Conservation (phyloP, 768 basidiomycete species). For the Podaxis sp. region DNA sequence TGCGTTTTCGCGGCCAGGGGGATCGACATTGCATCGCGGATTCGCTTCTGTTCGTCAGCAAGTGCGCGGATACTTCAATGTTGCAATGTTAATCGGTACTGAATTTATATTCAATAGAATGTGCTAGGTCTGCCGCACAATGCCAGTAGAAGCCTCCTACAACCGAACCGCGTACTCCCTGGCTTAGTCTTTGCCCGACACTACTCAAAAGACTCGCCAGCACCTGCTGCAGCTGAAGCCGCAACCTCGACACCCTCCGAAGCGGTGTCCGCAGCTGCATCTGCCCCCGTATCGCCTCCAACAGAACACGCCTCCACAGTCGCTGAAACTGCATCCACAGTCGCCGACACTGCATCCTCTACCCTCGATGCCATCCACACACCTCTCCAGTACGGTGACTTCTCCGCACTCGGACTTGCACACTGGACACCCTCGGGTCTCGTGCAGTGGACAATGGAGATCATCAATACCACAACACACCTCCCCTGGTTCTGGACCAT, state of each 20-base stretch:
- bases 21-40: not conserved
- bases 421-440: slow-evolving; percentile 67
- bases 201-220: slow-evolving; percentile 14
- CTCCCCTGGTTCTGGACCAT: slow-evolving; percentile 88
- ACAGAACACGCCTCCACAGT: not conserved
- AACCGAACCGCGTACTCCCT: not conserved
- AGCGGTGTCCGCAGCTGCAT: not conserved
- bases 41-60: slow-evolving; percentile 9
- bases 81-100: not conserved
- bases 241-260: slow-evolving; percentile 1
- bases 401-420: slow-evolving; percentile 65
- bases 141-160: not conserved
- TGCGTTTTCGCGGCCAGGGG: not conserved
- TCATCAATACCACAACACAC: slow-evolving; percentile 65
- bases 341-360: slow-evolving; percentile 18
- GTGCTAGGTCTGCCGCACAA: slow-evolving; percentile 1
- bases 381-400: slow-evolving; percentile 69
- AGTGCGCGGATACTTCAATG: not conserved
- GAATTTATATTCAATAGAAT: not conserved
- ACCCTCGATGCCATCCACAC: slow-evolving; percentile 30
- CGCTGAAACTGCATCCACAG: not conserved
- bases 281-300: not conserved
- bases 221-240: not conserved
- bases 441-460: slow-evolving; percentile 61
- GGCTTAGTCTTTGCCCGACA: slow-evolving; percentile 1